Percentiles rank a stretch among this genome's conserved stretches.
Evolutionary conservation across 2,329 filamentous ascomycete genomes (phyloP).

Genomic region (Thermothelomyces thermophilus): DNA sequence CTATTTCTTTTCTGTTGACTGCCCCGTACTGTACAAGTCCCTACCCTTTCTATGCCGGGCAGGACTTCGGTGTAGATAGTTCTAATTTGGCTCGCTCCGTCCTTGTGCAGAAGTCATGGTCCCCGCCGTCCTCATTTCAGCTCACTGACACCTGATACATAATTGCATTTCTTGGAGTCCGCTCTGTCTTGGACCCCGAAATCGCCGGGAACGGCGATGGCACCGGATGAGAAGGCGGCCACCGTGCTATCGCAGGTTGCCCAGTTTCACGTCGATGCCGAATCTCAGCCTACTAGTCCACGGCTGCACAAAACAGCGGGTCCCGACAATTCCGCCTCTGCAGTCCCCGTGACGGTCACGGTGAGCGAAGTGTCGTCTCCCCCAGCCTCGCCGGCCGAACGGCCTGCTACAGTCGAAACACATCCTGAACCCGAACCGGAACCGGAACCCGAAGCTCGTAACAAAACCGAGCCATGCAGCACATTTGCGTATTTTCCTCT

Average conservation of each 20-base stretch:
- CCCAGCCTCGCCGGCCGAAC: constrained; percentile 4
- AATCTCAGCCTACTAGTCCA: neutral
- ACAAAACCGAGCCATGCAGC: neutral
- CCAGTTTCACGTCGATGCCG: neutral
- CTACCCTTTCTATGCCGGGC: neutral
- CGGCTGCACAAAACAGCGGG: neutral
- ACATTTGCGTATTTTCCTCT: constrained; percentile 28
- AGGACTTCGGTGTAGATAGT: no score
- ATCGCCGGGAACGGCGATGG: neutral
- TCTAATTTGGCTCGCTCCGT: no score
- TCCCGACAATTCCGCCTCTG: neutral
- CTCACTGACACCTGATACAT: no score
- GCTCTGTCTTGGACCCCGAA: no score
- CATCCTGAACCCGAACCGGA: neutral
- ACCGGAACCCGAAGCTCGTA: neutral
- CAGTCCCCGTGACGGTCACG: constrained; percentile 3
- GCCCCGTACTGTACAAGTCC: no score
- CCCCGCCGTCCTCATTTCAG: neutral
- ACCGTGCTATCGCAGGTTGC: neutral
- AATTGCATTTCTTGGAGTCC: no score
- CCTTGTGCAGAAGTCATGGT: no score
- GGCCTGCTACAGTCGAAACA: neutral
- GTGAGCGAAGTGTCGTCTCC: constrained; percentile 14
- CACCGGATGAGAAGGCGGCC: neutral
- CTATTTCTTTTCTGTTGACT: no score